phyloP scores from a whole-genome alignment of 306 rosid genomes.

The Pyrus betulifolia region DNA sequence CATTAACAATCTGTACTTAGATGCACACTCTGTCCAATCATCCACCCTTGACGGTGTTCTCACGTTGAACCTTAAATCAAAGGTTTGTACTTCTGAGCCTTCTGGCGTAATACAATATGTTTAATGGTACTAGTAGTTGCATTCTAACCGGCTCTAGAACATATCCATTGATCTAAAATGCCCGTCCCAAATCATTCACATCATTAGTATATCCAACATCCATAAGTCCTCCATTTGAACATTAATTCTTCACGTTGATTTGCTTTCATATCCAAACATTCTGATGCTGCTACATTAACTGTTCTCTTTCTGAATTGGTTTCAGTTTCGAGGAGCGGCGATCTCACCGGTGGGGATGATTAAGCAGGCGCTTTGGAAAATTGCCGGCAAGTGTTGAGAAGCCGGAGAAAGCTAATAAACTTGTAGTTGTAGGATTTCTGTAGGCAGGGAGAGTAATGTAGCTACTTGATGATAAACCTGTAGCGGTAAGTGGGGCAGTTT shows the following conservation, averaged over 20 bases:
- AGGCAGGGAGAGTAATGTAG: not conserved
- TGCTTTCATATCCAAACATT: not conserved
- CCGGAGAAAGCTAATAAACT: slow-evolving; percentile 7
- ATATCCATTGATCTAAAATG: not conserved
- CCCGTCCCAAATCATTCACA: not conserved
- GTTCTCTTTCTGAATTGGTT: slow-evolving; percentile 10
- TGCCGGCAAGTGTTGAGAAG: slow-evolving; percentile 35
- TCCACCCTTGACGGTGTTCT: slow-evolving; percentile 58
- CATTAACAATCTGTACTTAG: slow-evolving; percentile 53
- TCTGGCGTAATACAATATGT: not conserved
- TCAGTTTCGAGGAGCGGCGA: slow-evolving; percentile 70
- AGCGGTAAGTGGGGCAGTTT: slow-evolving; percentile 3
- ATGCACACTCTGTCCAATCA: slow-evolving; percentile 65
- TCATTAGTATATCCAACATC: not conserved
- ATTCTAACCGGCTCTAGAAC: not conserved
- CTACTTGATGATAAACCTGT: not conserved
- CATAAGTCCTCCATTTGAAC: not conserved
- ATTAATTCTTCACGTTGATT: not conserved
- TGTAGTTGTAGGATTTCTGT: slow-evolving; percentile 11
- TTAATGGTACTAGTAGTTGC: not conserved
- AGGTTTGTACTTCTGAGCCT: slow-evolving; percentile 42
- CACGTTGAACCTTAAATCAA: slow-evolving; percentile 56
- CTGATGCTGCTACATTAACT: slow-evolving; percentile 5
- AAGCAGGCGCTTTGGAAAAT: slow-evolving; percentile 58
- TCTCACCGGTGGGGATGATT: slow-evolving; percentile 56